phyloP scores from a whole-genome alignment of 208 protist genomes.

The Trypanosoma vivax region DNA sequence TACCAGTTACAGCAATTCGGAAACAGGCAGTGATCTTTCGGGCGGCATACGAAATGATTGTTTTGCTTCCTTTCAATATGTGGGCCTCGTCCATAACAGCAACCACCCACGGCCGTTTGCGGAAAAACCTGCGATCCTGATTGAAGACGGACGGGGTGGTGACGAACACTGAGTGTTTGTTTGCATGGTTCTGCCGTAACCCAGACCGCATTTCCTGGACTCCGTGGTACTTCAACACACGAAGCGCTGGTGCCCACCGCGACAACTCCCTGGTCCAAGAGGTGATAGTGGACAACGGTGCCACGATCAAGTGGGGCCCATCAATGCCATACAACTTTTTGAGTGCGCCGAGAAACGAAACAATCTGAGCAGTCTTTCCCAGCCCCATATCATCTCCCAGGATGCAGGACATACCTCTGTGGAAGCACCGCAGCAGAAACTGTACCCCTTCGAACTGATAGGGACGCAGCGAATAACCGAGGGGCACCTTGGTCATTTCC shows the following conservation, averaged over 20 bases:
- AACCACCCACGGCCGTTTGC: constrained; percentile 86
- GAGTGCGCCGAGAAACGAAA: constrained; percentile 86
- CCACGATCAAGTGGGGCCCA: constrained; percentile 95
- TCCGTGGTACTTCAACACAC: constrained; percentile 91
- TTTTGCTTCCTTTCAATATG: constrained; percentile 86
- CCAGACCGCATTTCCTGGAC: constrained; percentile 32
- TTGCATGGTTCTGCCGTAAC: constrained; percentile 25
- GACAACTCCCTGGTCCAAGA: constrained; percentile 91
- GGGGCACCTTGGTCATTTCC: constrained; percentile 20
- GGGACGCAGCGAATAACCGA: constrained; percentile 65
- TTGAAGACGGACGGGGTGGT: constrained; percentile 94
- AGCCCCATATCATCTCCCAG: constrained; percentile 97
- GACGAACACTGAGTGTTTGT: constrained; percentile 88
- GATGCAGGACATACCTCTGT: constrained; percentile 82
- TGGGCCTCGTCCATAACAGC: constrained; percentile 97
- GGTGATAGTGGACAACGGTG: constrained; percentile 92
- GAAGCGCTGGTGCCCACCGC: constrained; percentile 88
- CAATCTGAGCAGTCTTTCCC: constrained; percentile 96
- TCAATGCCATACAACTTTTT: constrained; percentile 47
- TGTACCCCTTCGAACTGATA: constrained; percentile 97
- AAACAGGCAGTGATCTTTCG: constrained; percentile 76
- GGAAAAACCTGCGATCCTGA: constrained; percentile 73
- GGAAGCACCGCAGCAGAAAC: constrained; percentile 89
- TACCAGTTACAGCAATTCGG: constrained; percentile 90
- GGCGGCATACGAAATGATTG: constrained; percentile 45